phyloP scores from a whole-genome alignment of 306 rosid genomes.

The Crotalaria pallida region DNA sequence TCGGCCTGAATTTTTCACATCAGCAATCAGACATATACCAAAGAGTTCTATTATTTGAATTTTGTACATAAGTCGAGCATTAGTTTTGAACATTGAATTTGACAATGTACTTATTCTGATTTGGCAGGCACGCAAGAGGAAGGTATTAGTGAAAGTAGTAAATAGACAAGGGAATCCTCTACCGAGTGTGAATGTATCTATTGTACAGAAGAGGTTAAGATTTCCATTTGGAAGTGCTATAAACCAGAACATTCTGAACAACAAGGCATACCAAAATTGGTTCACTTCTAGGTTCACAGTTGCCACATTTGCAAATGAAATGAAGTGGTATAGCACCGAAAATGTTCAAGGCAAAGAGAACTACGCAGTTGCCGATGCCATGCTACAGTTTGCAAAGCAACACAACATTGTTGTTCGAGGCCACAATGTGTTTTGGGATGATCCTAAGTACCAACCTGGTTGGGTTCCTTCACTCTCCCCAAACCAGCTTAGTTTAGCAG shows the following conservation, averaged over 20 bases:
- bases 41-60: no score
- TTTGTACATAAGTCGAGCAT: no score
- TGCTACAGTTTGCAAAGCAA: slow-evolving; percentile 45
- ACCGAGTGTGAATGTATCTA: slow-evolving; percentile 36
- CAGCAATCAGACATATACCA: no score
- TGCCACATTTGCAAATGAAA: slow-evolving; percentile 59
- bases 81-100: no score
- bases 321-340: slow-evolving; percentile 81
- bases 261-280: slow-evolving; percentile 60
- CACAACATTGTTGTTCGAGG: slow-evolving; percentile 52
- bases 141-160: slow-evolving; percentile 36
- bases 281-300: slow-evolving; percentile 54
- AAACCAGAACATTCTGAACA: slow-evolving; percentile 46
- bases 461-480: slow-evolving; percentile 54
- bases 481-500: slow-evolving; percentile 25
- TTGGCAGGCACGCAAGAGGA: slow-evolving; percentile 48
- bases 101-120: neutral
- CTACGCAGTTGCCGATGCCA: slow-evolving; percentile 42
- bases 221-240: slow-evolving; percentile 67
- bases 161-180: slow-evolving; percentile 51
- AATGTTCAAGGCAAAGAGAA: slow-evolving; percentile 28
- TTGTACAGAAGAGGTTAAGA: slow-evolving; percentile 2
- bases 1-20: no score
- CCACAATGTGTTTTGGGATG: slow-evolving; percentile 68
- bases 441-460: slow-evolving; percentile 35